Base-by-base conservation (phyloP, 1,139 yeast species). In the Hyphopichia buzzinii region DNA sequence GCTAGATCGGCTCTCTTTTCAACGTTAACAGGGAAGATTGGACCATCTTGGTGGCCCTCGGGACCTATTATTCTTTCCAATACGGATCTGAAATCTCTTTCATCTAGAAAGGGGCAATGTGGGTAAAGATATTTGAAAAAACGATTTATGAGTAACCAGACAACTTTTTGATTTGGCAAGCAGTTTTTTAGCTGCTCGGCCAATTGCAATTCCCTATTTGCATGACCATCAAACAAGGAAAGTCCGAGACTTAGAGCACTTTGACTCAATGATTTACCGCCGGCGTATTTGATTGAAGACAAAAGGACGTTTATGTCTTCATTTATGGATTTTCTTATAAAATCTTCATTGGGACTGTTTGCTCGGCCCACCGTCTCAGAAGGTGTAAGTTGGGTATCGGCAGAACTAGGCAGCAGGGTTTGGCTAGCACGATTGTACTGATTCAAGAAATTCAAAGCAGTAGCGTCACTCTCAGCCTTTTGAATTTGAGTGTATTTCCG, bases 71-170 rank as follows among this genome's bases (percentile, higher is more conserved):
- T 44, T 17, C 48, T 30, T 45, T 44, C 7, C 41, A 39, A 4
- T 60, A 37, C 25, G 46, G 40, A 39, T 31, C 47, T 47, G 30
- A 62, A 55, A 2, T 49, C 51, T 15, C 38, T 46, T 46, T 78
- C 77, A 41, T 76, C 80, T 8, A 77, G 33, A 34, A 67, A 59
- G 2, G 84, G 82, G 39, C 64, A 49, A 33, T 69, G 61, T 0
- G 74, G 73, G 40, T 73, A 74, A 10, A 74, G 60, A 22, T 61
- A 57, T 4, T 38, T 34, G 42, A 68, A 67, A 41, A 55, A 68
- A 8, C 62, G 46, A 24, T 50, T 45, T 15, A 67, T 39, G 22
- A 64, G 54, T 22, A 50, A 51, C 71, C 68, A 63, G 12, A 62
- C 44, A 2, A 61, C 64, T 38, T 49, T 56, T 31, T 50, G 50